Evolutionary conservation across 352 stramenopile genomes (phyloP), one percentile per base, ranked within the genome.

Genomic region (Pythium insidiosum): DNA sequence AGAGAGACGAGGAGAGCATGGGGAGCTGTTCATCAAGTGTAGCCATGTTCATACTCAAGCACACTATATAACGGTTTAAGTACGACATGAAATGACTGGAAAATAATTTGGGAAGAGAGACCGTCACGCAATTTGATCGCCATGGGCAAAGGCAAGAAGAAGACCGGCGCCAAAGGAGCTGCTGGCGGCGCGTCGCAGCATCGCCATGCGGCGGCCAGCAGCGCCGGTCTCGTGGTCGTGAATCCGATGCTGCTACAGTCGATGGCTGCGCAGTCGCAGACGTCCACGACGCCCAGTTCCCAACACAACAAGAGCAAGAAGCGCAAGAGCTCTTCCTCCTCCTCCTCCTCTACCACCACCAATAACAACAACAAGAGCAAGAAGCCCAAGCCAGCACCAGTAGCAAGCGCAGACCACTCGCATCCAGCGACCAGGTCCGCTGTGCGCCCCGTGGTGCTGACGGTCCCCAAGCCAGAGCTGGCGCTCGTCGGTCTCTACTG

Each of bases 401-500:
- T 23, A 51, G 47, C 43, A 33, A 1, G 23, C 41, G 39, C 24
- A 50, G 12, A 25, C 25, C 24, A 48, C n/a, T n/a, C n/a, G n/a
- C n/a, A n/a, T n/a, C n/a, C n/a, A n/a, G n/a, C n/a, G n/a, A n/a
- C n/a, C n/a, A n/a, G n/a, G n/a, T n/a, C n/a, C n/a, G n/a, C n/a
- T n/a, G n/a, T n/a, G n/a, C n/a, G n/a, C n/a, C n/a, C n/a, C n/a
- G n/a, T n/a, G n/a, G n/a, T n/a, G n/a, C n/a, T 43, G 37, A 28
- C 16, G 6, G 12, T 43, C 7, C 16, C 26, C 15, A 34, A 35
- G 15, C 57, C 69, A 10, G 36, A 43, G 5, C 66, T 85, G 23
- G n/a, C 67, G 6, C 39, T 85, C 19, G 63, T 52, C 0, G 75
- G 54, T 9, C 44, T 75, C 28, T 88, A 85, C 52, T 85, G 73